phyloP scores from a whole-genome alignment of 805 yeast genomes.

The Yarrowia sp. region DNA sequence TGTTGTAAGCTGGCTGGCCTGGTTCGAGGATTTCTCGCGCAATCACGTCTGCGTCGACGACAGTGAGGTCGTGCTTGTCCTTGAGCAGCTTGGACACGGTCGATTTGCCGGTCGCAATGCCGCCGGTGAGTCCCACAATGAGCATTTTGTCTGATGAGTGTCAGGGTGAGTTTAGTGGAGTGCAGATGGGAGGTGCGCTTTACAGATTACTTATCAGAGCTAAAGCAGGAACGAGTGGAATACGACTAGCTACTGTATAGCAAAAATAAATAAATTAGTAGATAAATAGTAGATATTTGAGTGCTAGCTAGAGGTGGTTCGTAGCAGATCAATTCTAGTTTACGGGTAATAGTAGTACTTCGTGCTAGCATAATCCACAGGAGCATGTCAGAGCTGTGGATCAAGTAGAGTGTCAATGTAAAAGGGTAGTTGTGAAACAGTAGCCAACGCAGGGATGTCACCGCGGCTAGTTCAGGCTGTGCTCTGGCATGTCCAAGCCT shows the following conservation, averaged over 20 bases:
- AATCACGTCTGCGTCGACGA: slow-evolving; percentile 87
- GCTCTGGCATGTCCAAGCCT: too few species aligned
- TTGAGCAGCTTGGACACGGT: slow-evolving; percentile 69
- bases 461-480: too few species aligned
- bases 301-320: too few species aligned
- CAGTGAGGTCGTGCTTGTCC: slow-evolving; percentile 51
- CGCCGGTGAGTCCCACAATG: slow-evolving; percentile 93
- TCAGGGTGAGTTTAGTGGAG: not conserved
- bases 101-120: slow-evolving; percentile 95
- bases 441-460: too few species aligned
- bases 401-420: too few species aligned
- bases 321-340: too few species aligned
- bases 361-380: too few species aligned
- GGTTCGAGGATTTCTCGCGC: slow-evolving; percentile 86
- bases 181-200: slow-evolving; percentile 8
- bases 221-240: not conserved
- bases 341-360: too few species aligned
- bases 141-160: slow-evolving; percentile 57
- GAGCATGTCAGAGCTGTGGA: too few species aligned
- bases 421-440: too few species aligned
- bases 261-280: too few species aligned
- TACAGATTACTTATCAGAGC: not conserved
- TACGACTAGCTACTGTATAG: not conserved
- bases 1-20: slow-evolving; percentile 64
- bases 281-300: too few species aligned